phyloP scores from a whole-genome alignment of 345 rosid genomes.

The Litchi chinensis region DNA sequence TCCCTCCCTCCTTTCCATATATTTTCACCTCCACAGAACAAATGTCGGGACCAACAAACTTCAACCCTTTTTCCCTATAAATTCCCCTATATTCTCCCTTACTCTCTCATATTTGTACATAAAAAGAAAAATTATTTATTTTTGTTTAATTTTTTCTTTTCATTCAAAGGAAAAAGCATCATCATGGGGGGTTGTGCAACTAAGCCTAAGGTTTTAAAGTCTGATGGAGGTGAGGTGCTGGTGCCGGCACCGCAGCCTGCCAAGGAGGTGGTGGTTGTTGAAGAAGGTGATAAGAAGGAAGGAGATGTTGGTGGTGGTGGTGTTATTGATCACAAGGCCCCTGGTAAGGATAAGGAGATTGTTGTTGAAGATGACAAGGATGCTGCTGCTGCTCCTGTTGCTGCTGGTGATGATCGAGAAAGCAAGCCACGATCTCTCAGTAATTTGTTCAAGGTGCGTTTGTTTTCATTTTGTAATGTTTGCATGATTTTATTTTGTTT shows the following conservation, averaged over 20 bases:
- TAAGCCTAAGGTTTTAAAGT: slow-evolving; percentile 51
- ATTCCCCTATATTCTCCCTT: slow-evolving; percentile 22
- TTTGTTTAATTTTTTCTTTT: too few species aligned
- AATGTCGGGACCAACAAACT: slow-evolving; percentile 32
- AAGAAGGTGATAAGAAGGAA: slow-evolving; percentile 32
- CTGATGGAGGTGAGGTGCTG: slow-evolving; percentile 24
- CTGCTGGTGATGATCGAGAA: slow-evolving; percentile 23
- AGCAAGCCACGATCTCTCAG: slow-evolving; percentile 42
- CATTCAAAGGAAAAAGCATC: neutral
- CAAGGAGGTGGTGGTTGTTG: slow-evolving; percentile 23
- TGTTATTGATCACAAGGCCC: neutral
- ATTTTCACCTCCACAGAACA: slow-evolving; percentile 27
- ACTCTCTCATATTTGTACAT: neutral
- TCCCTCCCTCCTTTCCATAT: neutral
- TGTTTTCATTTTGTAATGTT: neutral
- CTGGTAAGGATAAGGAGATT: slow-evolving; percentile 17
- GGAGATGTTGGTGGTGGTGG: slow-evolving; percentile 8
- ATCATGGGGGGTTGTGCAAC: slow-evolving; percentile 59
- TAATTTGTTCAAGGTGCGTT: slow-evolving; percentile 43
- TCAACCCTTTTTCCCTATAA: slow-evolving; percentile 12
- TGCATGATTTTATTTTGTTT: neutral
- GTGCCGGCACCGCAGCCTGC: slow-evolving; percentile 21
- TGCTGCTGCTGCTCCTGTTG: neutral
- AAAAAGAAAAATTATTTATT: too few species aligned
- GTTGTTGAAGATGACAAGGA: slow-evolving; percentile 24